Evolutionary conservation across 176 grass and related monocot species (phyloP), one percentile per base, ranked within the genome.

Genomic region (Carex scoparia): DNA sequence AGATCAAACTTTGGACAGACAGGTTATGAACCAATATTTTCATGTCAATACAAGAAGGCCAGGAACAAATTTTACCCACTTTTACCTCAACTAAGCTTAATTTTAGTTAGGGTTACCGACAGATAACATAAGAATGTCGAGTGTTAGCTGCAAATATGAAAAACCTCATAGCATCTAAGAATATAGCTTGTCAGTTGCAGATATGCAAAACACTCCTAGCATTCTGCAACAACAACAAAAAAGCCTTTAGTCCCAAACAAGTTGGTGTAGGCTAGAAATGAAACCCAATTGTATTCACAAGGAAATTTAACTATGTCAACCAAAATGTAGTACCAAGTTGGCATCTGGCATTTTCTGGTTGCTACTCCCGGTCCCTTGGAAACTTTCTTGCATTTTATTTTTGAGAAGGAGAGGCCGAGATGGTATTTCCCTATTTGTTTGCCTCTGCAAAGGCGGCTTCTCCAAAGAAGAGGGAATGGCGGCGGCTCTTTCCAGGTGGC

Each of bases 361-460:
- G 14, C 74, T 79, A 16, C 14, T 58, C 11, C 74, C 13, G 12
- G 2, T 79, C 53, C 13, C 5, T 58, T 79, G 74, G 74, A 33
- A 32, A 11, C 61, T 83, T 35, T 69, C 44, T 69, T 28, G 42
- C 13, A 55, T 83, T 67, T 69, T 64, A 83, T 83, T 83, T 46
- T 67, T 61, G 1, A 57, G 33, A 28, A 49, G 63, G 28, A 69
- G 46, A 67, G 81, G 69, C 69, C 13, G 19, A 67, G 81, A 69
- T 56, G 61, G 62, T 54, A 83, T 13, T 56, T 83, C 81, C 11
- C 81, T 42, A 23, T 18, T 83, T 56, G 31, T 54, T 33, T 65
- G 23, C 30, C 65, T 67, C 18, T 38, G 81, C 49, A 83, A 16
- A 67, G 48, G 61, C 18, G 40, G n/a, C 42, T 83, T 83, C 44